These are phyloP conservation scores for Mrakia hoshinonis DNA, from an alignment of 768 basidiomycete species.

Conservation along the genomic window DNA sequence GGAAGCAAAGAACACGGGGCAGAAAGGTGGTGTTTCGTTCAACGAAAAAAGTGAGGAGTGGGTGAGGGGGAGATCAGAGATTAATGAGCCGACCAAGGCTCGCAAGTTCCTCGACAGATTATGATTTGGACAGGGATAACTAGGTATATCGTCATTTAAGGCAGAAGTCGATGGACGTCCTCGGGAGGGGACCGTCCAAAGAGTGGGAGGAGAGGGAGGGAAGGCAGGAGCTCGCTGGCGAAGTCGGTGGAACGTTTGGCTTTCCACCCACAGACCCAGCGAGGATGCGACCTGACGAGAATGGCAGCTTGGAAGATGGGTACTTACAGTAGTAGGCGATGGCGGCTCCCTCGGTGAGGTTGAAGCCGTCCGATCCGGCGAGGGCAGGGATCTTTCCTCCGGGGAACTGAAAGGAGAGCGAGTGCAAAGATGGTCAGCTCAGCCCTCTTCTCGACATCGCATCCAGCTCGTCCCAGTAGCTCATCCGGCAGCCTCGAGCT, in stretches of 20 bases:
- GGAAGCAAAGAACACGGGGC: background rate
- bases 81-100: conserved; percentile 42
- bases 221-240: conserved; percentile 1
- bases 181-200: background rate
- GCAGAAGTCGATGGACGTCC: background rate
- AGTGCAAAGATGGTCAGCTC: background rate
- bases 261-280: background rate
- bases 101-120: conserved; percentile 50
- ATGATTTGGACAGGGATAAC: conserved; percentile 66
- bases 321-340: conserved; percentile 85
- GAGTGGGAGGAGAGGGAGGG: conserved; percentile 11
- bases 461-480: no score
- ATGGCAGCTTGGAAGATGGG: background rate
- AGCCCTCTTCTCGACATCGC: background rate
- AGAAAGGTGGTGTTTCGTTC: no score
- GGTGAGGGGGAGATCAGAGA: conserved; percentile 34
- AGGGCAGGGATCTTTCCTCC: conserved; percentile 77
- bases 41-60: conserved; percentile 15
- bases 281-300: background rate
- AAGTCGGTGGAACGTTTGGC: background rate
- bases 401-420: conserved; percentile 43
- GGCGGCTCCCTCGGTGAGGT: conserved; percentile 63
- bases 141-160: conserved; percentile 48
- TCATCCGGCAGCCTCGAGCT: no score
- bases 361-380: conserved; percentile 60